phyloP scores from a whole-genome alignment of 2,329 filamentous ascomycete species.

The Aspergillus tanneri region DNA sequence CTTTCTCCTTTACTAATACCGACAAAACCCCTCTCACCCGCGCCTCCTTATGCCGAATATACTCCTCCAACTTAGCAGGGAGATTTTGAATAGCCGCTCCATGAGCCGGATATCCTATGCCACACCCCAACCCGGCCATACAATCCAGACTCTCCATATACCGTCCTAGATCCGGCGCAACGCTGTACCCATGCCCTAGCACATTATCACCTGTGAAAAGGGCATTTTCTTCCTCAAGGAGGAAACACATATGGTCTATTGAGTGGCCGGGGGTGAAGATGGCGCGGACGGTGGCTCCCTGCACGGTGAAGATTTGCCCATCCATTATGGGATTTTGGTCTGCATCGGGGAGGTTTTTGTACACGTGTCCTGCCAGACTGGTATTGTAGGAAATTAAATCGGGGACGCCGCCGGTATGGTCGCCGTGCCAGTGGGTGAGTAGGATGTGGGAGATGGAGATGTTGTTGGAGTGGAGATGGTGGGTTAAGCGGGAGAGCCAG shows the following conservation, averaged over 20 bases:
- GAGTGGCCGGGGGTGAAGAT: conserved; percentile 66
- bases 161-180: conserved; percentile 40
- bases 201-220: conserved; percentile 82
- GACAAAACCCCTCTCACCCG: neutral
- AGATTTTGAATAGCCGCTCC: conserved; percentile 37
- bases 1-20: neutral
- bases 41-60: conserved; percentile 6
- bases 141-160: conserved; percentile 39
- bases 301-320: conserved; percentile 38
- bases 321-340: conserved; percentile 37
- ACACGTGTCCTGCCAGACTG: conserved; percentile 29
- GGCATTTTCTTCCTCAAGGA: conserved; percentile 68
- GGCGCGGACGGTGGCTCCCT: conserved; percentile 43
- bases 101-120: conserved; percentile 48
- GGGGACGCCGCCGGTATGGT: conserved; percentile 45
- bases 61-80: neutral
- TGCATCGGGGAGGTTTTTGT: conserved; percentile 38
- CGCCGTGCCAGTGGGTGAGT: conserved; percentile 48
- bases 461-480: too few species aligned
- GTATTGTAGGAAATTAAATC: conserved; percentile 38
- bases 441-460: conserved; percentile 49
- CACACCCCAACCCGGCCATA: conserved; percentile 39
- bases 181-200: conserved; percentile 58
- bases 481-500: too few species aligned
- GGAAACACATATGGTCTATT: conserved; percentile 71